Evolutionary conservation across 1,284 basidiomycete species (phyloP).

Genomic region (Trametes sp.): DNA sequence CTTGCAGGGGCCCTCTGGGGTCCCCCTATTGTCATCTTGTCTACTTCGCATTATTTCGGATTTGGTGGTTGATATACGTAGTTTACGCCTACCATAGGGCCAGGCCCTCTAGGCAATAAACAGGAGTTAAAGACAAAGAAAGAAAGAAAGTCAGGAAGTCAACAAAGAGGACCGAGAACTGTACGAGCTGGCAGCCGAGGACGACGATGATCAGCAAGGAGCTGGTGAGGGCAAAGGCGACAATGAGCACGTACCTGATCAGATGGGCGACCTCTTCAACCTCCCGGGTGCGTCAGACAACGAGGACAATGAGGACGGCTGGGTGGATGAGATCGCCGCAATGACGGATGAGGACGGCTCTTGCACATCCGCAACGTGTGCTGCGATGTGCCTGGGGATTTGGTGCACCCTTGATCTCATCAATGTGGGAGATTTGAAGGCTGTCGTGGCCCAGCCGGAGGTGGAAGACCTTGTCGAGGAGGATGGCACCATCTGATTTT

Average conservation of each 20-base stretch:
- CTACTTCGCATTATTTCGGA: no score
- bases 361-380: constrained; percentile 32
- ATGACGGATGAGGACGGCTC: constrained; percentile 23
- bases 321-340: constrained; percentile 21
- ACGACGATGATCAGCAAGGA: neutral
- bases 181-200: neutral
- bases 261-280: neutral
- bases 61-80: no score
- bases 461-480: neutral
- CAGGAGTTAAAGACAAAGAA: no score
- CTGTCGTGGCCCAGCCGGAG: neutral
- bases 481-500: neutral
- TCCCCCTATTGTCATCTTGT: no score
- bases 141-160: no score
- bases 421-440: neutral
- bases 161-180: neutral
- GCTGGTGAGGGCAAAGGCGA: neutral
- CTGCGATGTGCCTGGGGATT: constrained; percentile 35
- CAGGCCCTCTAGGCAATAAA: no score
- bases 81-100: no score
- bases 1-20: no score
- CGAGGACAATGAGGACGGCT: constrained; percentile 2
- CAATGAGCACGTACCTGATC: neutral
- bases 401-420: constrained; percentile 26
- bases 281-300: neutral